Evolutionary conservation across 148 eudicot genomes (phyloP), one percentile per base, ranked within the genome.

Genomic region (Selenicereus undatus): DNA sequence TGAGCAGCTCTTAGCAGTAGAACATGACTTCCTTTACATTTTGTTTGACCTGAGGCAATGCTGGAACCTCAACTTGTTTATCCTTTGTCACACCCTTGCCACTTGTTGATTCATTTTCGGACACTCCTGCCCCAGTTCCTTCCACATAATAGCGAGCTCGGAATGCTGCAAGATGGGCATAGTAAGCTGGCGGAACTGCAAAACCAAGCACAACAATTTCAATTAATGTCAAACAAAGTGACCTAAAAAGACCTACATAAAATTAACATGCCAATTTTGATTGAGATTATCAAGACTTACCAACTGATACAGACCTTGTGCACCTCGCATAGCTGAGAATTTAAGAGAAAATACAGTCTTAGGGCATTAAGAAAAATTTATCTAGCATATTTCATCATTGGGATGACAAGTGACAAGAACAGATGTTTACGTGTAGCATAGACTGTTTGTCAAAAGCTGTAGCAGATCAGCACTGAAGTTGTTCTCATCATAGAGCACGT

Each of bases 161-260:
- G 60, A 91, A 92, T 1, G 98, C 98, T 20, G 91, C 93, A 2
- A 92, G 78, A 62, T 94, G 98, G 0, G 98, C 98, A 42, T 94
- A 94, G 70, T 92, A 92, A 0, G 92, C 98, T 5, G 98, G 94
- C 27, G 98, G 98, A 29, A 92, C 98, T 94, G 89, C 83, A 83
- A 43, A 5, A 12, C 6, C 32, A 76, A 6, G 13, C 26, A 79
- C 9, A 79, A 21, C 21, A 58, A 3, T 60, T 8, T 27, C 30
- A 9, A 26, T 3, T 24, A n/a, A 64, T 10, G 0, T 24, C 58
- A 52, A n/a, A 64, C 3, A n/a, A 24, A 64, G 1, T 21, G 24
- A 21, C 43, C 43, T 39, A 39, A 39, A 39, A 39, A 7, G 7
- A 39, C 7, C 1, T 39, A 1, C 5, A 39, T 39, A 39, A 39